Base-by-base conservation (phyloP, 805 yeast species). In the Yarrowia divulgata region DNA sequence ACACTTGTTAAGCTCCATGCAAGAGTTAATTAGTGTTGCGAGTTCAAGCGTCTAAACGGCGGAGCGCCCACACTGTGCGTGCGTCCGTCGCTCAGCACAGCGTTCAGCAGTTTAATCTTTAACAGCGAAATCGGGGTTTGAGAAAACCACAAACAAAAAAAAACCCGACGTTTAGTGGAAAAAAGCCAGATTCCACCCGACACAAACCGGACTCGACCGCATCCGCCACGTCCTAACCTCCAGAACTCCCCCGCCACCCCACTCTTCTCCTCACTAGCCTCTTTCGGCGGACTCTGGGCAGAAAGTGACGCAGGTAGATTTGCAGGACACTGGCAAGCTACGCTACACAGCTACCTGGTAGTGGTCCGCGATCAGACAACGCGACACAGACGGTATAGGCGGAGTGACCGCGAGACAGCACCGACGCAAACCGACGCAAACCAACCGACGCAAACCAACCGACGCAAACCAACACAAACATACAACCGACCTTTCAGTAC, bases 281-380 rank as follows among this genome's bases (percentile, higher is more conserved):
- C n/a, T 23, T 29, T 3, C 37, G 39, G 39, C 40, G 23, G 3
- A 35, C 29, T 23, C 29, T 34, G 40, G 57, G 57, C 42, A 42
- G 23, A 52, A 52, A 52, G 57, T 52, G 57, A 52, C 57, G 40
- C 57, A 34, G 57, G 55, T 50, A 50, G 55, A 50, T 50, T 50
- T 18, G 55, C 34, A 23, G 35, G 32, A 42, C 57, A 42, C 45
- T 3, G 8, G 19, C n/a, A 23, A 43, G 2, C 19, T 9, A 9
- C 14, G 14, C 42, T 39, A 10, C 16, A 9, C 42, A 39, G 14
- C 42, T 12, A n/a, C n/a, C n/a, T n/a, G n/a, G n/a, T n/a, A 23
- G 29, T 23, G 29, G 29, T 23, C 29, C 29, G 29, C 4, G 16
- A 12, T 12, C 18, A 34, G 8, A n/a, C 46, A 43, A 23, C 29